These are phyloP conservation scores for Malus fusca DNA, from an alignment of 306 rosid genomes.

Conservation along the genomic window DNA sequence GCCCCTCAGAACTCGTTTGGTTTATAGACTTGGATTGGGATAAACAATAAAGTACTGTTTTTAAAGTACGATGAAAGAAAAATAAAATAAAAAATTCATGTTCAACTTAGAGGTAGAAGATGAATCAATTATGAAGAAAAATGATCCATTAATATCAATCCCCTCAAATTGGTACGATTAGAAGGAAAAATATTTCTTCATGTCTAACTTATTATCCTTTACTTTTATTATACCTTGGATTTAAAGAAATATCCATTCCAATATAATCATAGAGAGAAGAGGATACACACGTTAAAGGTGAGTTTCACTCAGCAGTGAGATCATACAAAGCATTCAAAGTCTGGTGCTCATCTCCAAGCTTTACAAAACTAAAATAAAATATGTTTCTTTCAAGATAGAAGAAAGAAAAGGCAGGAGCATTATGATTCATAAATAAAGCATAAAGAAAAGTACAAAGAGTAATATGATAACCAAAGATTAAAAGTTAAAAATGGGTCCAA, in stretches of 20 bases:
- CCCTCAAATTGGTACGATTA: background rate
- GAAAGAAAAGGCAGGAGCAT: conserved; percentile 13
- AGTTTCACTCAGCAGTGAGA: background rate
- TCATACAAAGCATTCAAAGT: background rate
- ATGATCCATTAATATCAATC: too few species aligned
- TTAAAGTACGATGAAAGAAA: background rate
- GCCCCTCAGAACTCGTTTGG: background rate
- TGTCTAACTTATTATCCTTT: too few species aligned
- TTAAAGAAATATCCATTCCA: too few species aligned
- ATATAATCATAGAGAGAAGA: background rate
- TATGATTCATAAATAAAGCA: conserved; percentile 24
- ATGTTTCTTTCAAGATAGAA: background rate
- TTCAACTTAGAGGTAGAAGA: too few species aligned
- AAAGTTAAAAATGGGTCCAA: conserved; percentile 18
- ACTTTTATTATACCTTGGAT: too few species aligned
- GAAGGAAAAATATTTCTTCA: background rate
- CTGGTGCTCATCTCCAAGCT: background rate
- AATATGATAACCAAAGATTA: background rate
- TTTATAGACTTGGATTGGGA: background rate
- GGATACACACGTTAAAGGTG: background rate
- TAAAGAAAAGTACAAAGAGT: conserved; percentile 7
- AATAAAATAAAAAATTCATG: too few species aligned
- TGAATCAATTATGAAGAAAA: too few species aligned
- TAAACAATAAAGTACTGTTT: too few species aligned
- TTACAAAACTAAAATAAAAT: background rate